These are phyloP conservation scores for Onygenales sp. DNA, from an alignment of 2,329 filamentous ascomycete genomes.

Conservation along the genomic window DNA sequence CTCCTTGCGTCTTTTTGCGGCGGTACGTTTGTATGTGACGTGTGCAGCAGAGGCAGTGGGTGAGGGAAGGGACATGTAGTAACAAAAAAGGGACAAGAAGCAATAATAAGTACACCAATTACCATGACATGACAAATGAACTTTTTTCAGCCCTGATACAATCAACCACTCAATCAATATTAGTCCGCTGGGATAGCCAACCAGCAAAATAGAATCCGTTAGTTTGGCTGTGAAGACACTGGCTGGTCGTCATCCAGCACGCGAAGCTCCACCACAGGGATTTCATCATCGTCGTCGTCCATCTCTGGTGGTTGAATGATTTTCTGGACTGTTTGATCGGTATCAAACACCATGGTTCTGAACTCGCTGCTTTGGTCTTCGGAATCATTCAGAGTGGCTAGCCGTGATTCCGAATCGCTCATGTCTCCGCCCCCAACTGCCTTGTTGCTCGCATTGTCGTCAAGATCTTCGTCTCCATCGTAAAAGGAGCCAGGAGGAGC, in stretches of 20 bases:
- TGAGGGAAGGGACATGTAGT: neutral
- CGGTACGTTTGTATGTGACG: neutral
- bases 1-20: neutral
- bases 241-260: constrained; percentile 26
- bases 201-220: neutral
- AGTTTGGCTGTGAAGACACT: neutral
- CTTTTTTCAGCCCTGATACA: neutral
- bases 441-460: constrained; percentile 31
- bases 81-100: neutral
- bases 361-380: neutral
- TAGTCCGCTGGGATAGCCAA: neutral
- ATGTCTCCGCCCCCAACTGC: constrained; percentile 29
- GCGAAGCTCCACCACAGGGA: constrained; percentile 33
- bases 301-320: constrained; percentile 19
- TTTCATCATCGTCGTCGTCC: constrained; percentile 25
- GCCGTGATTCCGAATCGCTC: constrained; percentile 23
- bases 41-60: neutral
- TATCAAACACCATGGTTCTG: neutral
- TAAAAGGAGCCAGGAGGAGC: constrained; percentile 19
- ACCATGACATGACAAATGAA: neutral
- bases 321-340: constrained; percentile 15
- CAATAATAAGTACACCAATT: neutral
- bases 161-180: neutral
- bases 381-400: constrained; percentile 15
- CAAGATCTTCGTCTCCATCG: constrained; percentile 27